Percentiles rank a stretch among this genome's conserved stretches.
Evolutionary conservation across 805 yeast genomes (phyloP).

Genomic region (Helenozyma rhizophorensis): DNA sequence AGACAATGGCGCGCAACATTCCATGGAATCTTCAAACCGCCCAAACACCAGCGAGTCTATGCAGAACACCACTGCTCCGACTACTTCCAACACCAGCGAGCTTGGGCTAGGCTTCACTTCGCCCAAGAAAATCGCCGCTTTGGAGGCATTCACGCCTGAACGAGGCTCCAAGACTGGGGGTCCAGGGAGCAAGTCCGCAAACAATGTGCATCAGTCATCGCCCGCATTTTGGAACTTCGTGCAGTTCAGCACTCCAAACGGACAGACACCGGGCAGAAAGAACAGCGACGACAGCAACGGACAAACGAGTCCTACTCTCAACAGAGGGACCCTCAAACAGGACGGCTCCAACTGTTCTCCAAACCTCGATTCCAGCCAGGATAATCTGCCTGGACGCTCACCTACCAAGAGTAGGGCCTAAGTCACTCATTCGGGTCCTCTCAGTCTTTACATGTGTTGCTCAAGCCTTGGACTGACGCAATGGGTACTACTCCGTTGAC

Average conservation of each 20-base stretch:
- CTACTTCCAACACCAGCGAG: slow-evolving; percentile 29
- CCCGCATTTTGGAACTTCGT: slow-evolving; percentile 95
- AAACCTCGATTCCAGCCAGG: neutral
- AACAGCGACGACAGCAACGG: slow-evolving; percentile 35
- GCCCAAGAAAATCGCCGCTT: slow-evolving; percentile 39
- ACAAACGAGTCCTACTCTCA: slow-evolving; percentile 38
- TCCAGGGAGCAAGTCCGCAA: slow-evolving; percentile 16
- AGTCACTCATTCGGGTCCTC: no score
- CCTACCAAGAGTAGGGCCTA: no score
- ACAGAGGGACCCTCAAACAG: slow-evolving; percentile 14
- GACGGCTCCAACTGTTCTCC: slow-evolving; percentile 9
- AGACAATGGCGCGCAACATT: slow-evolving; percentile 7
- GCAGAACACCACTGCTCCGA: slow-evolving; percentile 18
- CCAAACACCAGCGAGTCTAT: slow-evolving; percentile 14
- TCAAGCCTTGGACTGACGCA: no score
- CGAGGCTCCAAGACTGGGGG: slow-evolving; percentile 31
- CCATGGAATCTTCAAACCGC: slow-evolving; percentile 9
- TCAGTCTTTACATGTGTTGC: no score
- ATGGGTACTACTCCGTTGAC: no score
- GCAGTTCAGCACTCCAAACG: slow-evolving; percentile 57
- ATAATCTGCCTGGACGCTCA: neutral
- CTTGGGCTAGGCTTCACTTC: slow-evolving; percentile 36
- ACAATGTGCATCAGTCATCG: slow-evolving; percentile 52
- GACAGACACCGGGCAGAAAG: slow-evolving; percentile 39
- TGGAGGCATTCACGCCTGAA: slow-evolving; percentile 44